Percentiles rank a stretch among this genome's conserved stretches.
Evolutionary conservation across 106 monocot genomes (phyloP).

Genomic region (Dactylorhiza incarnata): DNA sequence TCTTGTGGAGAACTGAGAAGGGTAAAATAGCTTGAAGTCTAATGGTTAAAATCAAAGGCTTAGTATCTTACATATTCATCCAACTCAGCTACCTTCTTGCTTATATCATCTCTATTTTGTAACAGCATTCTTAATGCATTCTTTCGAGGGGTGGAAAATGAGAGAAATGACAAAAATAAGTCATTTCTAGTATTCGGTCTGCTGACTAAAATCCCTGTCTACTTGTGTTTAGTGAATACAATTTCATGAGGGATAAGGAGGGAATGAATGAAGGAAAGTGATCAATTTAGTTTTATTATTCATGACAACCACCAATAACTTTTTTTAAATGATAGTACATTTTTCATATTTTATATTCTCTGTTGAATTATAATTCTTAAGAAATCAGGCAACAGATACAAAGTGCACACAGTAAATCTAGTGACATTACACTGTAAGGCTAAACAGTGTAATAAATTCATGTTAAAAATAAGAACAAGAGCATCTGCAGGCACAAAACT

Average conservation of each 20-base stretch:
- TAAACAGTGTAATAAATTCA: not conserved
- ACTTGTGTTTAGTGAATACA: not conserved
- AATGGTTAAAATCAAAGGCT: not conserved
- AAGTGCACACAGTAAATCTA: not conserved
- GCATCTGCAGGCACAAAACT: no score
- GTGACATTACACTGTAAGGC: not conserved
- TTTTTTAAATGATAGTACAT: not conserved
- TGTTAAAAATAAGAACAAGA: no score
- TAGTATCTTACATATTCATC: no score
- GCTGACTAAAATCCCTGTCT: not conserved
- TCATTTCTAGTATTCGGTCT: not conserved
- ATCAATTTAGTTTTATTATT: not conserved
- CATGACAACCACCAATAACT: not conserved
- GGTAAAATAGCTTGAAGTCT: not conserved
- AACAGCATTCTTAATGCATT: not conserved
- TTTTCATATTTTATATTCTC: not conserved
- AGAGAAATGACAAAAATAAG: not conserved
- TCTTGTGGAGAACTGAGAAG: not conserved
- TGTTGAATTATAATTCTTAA: not conserved
- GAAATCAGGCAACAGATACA: not conserved
- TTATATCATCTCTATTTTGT: no score
- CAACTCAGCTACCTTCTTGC: no score
- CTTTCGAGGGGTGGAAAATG: no score
- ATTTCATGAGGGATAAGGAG: not conserved
- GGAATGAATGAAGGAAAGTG: not conserved